Percentiles rank a stretch among this genome's conserved stretches.
Evolutionary conservation across 441 rosid species (phyloP).

Genomic region (Manihot esculenta): DNA sequence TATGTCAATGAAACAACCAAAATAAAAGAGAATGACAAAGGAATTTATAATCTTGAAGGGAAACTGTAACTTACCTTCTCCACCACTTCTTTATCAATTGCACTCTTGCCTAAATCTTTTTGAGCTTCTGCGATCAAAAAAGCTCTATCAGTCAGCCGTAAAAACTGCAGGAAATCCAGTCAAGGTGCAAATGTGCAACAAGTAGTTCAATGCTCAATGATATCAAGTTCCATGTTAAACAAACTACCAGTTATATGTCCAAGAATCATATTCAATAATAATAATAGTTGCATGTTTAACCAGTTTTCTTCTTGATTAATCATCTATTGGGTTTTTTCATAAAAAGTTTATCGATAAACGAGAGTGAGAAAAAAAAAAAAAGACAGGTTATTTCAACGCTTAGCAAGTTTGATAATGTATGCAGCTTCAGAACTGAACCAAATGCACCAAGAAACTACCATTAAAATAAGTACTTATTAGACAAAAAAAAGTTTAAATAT

Average conservation of each 20-base stretch:
- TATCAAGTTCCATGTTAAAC: not conserved
- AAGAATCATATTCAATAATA: not conserved
- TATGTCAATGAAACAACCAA: not conserved
- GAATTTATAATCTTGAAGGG: no score
- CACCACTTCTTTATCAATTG: constrained; percentile 76
- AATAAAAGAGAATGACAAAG: no score
- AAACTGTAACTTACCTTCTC: constrained; percentile 57
- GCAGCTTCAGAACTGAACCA: not conserved
- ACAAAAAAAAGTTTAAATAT: no score
- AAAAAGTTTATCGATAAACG: no score
- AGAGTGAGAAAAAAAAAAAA: not conserved
- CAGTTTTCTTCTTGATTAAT: no score
- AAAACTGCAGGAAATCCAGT: not conserved
- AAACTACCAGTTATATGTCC: not conserved
- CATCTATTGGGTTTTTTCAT: no score
- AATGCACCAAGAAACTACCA: not conserved
- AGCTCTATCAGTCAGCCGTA: not conserved
- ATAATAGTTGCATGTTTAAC: not conserved
- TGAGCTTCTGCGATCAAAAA: constrained; percentile 59
- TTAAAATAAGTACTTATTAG: no score
- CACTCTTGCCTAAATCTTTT: constrained; percentile 58
- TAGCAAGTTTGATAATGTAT: not conserved
- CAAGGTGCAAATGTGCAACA: not conserved
- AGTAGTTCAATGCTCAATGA: not conserved
- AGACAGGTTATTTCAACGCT: not conserved